Evolutionary conservation across 2,329 filamentous ascomycete genomes (phyloP).

Genomic region (Daldinia sp.): DNA sequence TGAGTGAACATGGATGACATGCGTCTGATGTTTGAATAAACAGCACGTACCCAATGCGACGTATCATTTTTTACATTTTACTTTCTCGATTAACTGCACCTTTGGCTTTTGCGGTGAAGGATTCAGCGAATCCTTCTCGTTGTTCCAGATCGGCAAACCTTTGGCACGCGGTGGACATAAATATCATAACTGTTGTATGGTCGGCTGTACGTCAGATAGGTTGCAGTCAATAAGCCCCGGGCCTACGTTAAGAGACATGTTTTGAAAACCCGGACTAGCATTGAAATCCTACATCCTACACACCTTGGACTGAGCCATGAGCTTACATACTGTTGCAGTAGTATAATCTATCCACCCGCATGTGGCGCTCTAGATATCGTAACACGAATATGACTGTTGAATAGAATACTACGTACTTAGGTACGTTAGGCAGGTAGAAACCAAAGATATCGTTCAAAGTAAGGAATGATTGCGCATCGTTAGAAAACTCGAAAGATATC

Average conservation of each 20-base stretch:
- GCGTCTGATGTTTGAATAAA: conserved; percentile 13
- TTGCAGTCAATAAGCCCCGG: conserved; percentile 30
- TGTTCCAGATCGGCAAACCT: conserved; percentile 29
- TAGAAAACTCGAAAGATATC: neutral
- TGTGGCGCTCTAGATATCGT: conserved; percentile 19
- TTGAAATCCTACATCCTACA: conserved; percentile 37
- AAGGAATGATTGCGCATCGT: neutral
- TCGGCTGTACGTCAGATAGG: conserved; percentile 25
- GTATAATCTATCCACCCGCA: conserved; percentile 9
- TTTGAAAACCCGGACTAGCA: conserved; percentile 25
- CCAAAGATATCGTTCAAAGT: neutral
- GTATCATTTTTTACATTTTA: conserved; percentile 12
- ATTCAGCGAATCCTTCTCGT: conserved; percentile 32
- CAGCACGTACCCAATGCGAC: conserved; percentile 12
- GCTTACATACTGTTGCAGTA: neutral
- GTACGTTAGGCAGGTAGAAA: neutral
- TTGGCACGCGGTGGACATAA: conserved; percentile 23
- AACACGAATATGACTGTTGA: conserved; percentile 10
- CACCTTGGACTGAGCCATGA: conserved; percentile 20
- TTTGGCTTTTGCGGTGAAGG: conserved; percentile 38
- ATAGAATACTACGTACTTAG: neutral
- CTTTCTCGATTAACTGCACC: conserved; percentile 12
- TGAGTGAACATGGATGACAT: neutral
- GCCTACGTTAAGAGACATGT: conserved; percentile 29
- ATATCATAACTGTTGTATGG: conserved; percentile 22